phyloP scores from a whole-genome alignment of 495 filamentous ascomycete species.

The Trichocladium uniseriatum region DNA sequence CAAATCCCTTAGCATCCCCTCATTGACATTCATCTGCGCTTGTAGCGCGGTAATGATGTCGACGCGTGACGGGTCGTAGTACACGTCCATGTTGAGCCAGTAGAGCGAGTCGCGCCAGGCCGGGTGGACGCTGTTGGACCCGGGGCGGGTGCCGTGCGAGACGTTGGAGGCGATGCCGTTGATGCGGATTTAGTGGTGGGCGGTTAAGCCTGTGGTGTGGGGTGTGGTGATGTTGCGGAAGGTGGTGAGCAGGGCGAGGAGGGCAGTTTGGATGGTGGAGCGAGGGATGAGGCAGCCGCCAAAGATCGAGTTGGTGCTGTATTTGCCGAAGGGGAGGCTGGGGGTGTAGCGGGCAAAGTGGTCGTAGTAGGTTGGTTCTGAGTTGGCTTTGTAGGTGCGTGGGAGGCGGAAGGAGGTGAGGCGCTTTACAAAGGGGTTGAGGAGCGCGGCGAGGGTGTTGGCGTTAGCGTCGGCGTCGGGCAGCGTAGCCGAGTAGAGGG shows the following conservation, averaged over 20 bases:
- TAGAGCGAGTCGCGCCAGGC: too few species aligned
- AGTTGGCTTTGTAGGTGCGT: constrained; percentile 14
- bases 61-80: too few species aligned
- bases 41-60: too few species aligned
- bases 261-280: constrained; percentile 28
- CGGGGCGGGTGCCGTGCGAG: too few species aligned
- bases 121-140: too few species aligned
- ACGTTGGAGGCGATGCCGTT: too few species aligned
- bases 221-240: constrained; percentile 36
- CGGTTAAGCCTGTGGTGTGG: too few species aligned
- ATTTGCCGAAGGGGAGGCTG: neutral
- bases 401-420: constrained; percentile 17
- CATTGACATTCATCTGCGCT: too few species aligned
- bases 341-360: neutral
- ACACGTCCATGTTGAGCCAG: too few species aligned
- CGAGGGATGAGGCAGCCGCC: constrained; percentile 44
- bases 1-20: too few species aligned
- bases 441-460: constrained; percentile 16
- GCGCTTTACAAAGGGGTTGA: constrained; percentile 21
- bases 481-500: constrained; percentile 27
- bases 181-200: too few species aligned
- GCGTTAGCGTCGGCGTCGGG: constrained; percentile 18
- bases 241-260: constrained; percentile 29
- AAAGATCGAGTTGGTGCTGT: neutral
- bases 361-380: too few species aligned